Evolutionary conservation across 805 yeast genomes (phyloP).

Genomic region (Komagataella mondaviorum): DNA sequence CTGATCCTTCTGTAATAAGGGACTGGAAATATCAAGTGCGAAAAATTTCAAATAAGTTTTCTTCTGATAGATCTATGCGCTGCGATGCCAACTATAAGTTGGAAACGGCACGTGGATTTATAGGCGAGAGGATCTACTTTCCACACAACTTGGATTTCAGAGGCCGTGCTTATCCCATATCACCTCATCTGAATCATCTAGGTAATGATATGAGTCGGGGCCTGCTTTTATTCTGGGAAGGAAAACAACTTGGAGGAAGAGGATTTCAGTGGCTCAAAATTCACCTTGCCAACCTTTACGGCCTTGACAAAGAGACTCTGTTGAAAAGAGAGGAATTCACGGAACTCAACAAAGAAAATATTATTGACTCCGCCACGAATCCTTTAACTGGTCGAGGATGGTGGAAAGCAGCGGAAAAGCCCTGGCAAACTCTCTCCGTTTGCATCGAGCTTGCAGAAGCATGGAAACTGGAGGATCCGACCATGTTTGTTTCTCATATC

Average conservation of each 20-base stretch:
- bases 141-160: constrained; percentile 76
- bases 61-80: constrained; percentile 68
- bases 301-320: constrained; percentile 61
- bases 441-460: constrained; percentile 59
- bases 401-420: constrained; percentile 70
- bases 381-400: constrained; percentile 46
- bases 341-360: constrained; percentile 40
- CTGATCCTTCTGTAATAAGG: constrained; percentile 60
- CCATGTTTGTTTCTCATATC: constrained; percentile 50
- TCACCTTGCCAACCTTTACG: constrained; percentile 61
- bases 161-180: constrained; percentile 74
- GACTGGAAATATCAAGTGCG: constrained; percentile 57
- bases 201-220: constrained; percentile 73
- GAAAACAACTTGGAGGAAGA: constrained; percentile 46
- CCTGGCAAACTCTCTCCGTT: constrained; percentile 71
- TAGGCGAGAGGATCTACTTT: constrained; percentile 66
- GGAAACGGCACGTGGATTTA: constrained; percentile 88
- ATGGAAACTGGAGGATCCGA: constrained; percentile 45
- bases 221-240: constrained; percentile 63
- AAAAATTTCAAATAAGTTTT: constrained; percentile 41
- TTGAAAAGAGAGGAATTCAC: constrained; percentile 47
- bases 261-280: constrained; percentile 69
- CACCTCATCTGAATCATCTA: constrained; percentile 71
- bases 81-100: constrained; percentile 90
- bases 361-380: constrained; percentile 43